Base-by-base conservation (phyloP, 148 eudicot genomes). In the Vaccinium macrocarpon region DNA sequence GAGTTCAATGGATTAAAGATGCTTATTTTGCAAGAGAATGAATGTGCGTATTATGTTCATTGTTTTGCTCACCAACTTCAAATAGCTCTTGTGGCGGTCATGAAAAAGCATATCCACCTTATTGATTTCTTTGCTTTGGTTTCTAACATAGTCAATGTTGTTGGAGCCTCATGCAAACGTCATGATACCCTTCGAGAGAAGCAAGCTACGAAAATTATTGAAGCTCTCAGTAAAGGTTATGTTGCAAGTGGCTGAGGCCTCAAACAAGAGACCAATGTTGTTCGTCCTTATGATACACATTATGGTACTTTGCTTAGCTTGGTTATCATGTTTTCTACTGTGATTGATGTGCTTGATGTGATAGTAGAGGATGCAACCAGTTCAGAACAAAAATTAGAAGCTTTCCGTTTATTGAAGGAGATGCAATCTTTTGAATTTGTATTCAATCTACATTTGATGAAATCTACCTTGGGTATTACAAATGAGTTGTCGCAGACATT, bases 301-400 rank as follows among this genome's bases (percentile, higher is more conserved):
- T 84, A 84, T 71, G 49, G n/a, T 5, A 29, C 85, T 9, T 49
- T 88, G 2, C 18, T 78, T 1, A 84, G 66, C 13, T 32, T 88
- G 53, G 46, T 76, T 53, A 6, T 1, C 46, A 72, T 84, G 74
- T 86, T 74, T 68, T 29, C 83, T 48, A 5, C 80, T 23, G 27
- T 77, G 8, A 75, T 84, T 57, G 84, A 73, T 50, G 88, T 82
- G 6, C 81, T 88, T 83, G 88, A 76, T 1, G 23, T 25, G 10
- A 79, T 88, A 71, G 55, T 46, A 1, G 80, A 80, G 5, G 86
- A 86, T 18, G 83, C 59, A 21, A 8, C 57, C 5, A 13, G 19
- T 23, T 23, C 25, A 2, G 15, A 38, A 32, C 59, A 71, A n/a
- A 84, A 55, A 48, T 49, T 14, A 16, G 72, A 84, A 78, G 76